Base-by-base conservation (phyloP, 129 eudicot genomes). In the Smallanthus sonchifolius region DNA sequence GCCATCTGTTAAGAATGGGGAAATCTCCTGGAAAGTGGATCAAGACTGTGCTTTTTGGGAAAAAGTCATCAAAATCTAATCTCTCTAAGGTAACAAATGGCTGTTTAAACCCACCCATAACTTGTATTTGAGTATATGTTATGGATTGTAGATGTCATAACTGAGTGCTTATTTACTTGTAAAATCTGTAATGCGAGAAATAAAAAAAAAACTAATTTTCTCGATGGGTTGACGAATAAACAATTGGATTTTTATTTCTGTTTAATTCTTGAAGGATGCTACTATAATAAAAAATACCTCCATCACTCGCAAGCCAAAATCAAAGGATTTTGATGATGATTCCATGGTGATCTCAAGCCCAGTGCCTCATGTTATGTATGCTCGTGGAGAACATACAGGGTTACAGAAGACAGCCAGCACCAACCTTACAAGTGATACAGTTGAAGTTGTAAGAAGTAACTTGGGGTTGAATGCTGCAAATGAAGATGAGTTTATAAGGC, bases 11-110 rank as follows among this genome's bases (percentile, higher is more conserved):
- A 57, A 64, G 45, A 36, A 90, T 90, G 92, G 92, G 88, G 70
- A 85, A 85, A 73, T 86, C 95, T 73, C 89, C 95, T 6, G 97
- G 83, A 82, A 84, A 84, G 84, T 86, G 94, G 97, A 86, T 91
- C 81, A 91, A 91, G 72, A 83, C 90, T 44, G 85, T 87, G 49
- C 84, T 88, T 80, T 84, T 87, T 17, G 87, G 91, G 75, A 91
- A 88, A 82, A 91, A 88, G 74, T 68, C 88, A 34, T 84, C 95
- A 4, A 88, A 86, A 79, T 84, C 91, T 55, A 77, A 72, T 75
- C 77, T 69, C 35, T 76, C 93, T 10, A 90, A 85, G 74, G 96
- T 89, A 73, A 81, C 88, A 75, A 66, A 20, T 37, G 37, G 56
- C 8, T 75, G 5, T 16, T 61, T 62, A 65, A 34, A 42, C 20